phyloP scores from a whole-genome alignment of 2,329 filamentous ascomycete species.

The Chlorencoelia australis region DNA sequence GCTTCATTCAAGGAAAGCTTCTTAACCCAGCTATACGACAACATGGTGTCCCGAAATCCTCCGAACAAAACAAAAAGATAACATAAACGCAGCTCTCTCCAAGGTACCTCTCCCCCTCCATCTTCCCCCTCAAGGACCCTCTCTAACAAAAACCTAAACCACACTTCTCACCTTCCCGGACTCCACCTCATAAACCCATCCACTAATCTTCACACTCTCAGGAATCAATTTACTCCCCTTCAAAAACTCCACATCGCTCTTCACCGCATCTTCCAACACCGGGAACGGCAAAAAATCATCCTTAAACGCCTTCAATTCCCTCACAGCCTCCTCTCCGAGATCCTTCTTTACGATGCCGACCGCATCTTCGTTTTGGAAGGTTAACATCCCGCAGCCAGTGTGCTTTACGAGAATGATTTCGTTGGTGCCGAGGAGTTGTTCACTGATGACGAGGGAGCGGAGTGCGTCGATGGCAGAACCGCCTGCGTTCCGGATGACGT shows the following conservation, averaged over 20 bases:
- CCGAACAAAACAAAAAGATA: too few relatives aligned
- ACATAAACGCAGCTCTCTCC: too few relatives aligned
- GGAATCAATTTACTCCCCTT: conserved; percentile 49
- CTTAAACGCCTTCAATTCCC: conserved; percentile 27
- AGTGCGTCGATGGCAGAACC: conserved; percentile 58
- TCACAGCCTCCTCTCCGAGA: conserved; percentile 35
- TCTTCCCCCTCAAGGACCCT: too few relatives aligned
- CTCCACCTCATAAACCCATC: conserved; percentile 72
- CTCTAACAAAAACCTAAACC: conserved; percentile 23
- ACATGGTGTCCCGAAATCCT: too few relatives aligned
- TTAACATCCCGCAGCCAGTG: conserved; percentile 65
- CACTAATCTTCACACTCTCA: conserved; percentile 50
- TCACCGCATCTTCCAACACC: conserved; percentile 53
- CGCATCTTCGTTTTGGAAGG: conserved; percentile 50
- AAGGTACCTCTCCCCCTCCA: too few relatives aligned
- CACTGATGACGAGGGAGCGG: conserved; percentile 65
- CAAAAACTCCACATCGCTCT: conserved; percentile 55
- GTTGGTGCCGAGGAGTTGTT: conserved; percentile 66
- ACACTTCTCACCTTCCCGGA: conserved; percentile 51
- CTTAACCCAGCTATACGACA: too few relatives aligned
- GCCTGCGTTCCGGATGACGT: conserved; percentile 68
- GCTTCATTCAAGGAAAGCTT: too few relatives aligned
- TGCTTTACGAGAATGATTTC: conserved; percentile 48
- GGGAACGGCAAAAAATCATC: conserved; percentile 36
- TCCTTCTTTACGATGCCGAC: conserved; percentile 46